Evolutionary conservation across 441 rosid genomes (phyloP).

Genomic region (Omphalea diandra): DNA sequence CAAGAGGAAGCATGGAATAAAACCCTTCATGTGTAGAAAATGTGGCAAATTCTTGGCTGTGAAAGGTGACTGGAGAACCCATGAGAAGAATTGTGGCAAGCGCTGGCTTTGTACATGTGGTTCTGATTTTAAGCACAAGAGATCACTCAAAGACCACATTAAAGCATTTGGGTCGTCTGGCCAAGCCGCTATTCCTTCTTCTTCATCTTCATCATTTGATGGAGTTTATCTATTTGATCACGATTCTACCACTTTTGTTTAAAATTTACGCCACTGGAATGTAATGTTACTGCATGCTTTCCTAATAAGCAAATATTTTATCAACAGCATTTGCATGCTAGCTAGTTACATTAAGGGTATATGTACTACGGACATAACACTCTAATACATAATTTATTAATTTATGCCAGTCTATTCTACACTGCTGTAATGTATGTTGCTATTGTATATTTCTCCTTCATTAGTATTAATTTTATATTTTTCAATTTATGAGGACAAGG

Average conservation of each 20-base stretch:
- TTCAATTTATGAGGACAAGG: no score
- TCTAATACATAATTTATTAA: no score
- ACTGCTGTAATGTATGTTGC: no score
- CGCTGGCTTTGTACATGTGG: slow-evolving; percentile 87
- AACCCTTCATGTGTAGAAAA: slow-evolving; percentile 63
- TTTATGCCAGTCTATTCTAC: no score
- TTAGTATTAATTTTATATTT: no score
- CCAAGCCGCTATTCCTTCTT: slow-evolving; percentile 54
- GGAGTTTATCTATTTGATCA: slow-evolving; percentile 30
- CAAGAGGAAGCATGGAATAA: slow-evolving; percentile 77
- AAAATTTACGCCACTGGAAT: not conserved
- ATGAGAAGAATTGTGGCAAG: slow-evolving; percentile 86
- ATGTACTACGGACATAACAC: no score
- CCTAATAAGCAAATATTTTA: no score
- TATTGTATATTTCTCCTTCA: no score
- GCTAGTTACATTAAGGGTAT: no score
- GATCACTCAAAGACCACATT: slow-evolving; percentile 82
- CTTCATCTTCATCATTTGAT: slow-evolving; percentile 26
- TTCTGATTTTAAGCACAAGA: slow-evolving; percentile 87
- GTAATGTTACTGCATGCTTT: not conserved
- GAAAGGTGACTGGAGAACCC: slow-evolving; percentile 93
- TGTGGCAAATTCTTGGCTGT: slow-evolving; percentile 77
- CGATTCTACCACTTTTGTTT: slow-evolving; percentile 18
- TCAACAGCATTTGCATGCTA: no score
- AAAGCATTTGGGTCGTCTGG: slow-evolving; percentile 73